Base-by-base conservation (phyloP, 305 asterid species). In the Fraxinus velutina region DNA sequence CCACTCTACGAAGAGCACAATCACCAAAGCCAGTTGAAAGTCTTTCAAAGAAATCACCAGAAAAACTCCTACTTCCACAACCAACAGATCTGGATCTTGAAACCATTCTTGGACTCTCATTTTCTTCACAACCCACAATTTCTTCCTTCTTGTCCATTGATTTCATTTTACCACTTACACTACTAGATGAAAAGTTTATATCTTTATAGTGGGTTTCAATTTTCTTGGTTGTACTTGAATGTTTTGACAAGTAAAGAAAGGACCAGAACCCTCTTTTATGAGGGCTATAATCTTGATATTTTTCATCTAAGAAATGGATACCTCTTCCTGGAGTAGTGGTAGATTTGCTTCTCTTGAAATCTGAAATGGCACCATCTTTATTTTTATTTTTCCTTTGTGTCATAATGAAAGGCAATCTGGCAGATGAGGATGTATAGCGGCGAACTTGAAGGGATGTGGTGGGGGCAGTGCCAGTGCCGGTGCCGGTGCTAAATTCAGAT, bases 61-160 rank as follows among this genome's bases (percentile, higher is more conserved):
- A 91, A 55, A 91, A 91, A 73, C 92, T 91, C 77, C 93, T 85
- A 29, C 92, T 91, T 70, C 93, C 95, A 86, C 95, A 89, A 1
- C 95, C 95, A 24, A 91, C 92, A 80, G 93, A 90, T 88, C 92
- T 89, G 12, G 95, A 91, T 87, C 95, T 89, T 15, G 92, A 89
- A 0, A 91, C 93, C 29, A 84, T 91, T 30, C 90, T 82, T 0
- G 86, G 85, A 79, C 88, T 83, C 57, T 68, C 85, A 30, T 78
- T 82, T 27, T 83, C 87, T 22, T 85, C 90, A 75, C 76, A 88
- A 21, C 78, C 74, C 6, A 72, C 33, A 22, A 55, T 27, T 7
- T 83, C 88, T 6, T 84, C 84, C 27, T 87, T 77, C 44, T 37
- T 64, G 79, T 76, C 87, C 78, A 37, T 55, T 60, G 83, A 60